Conservation (phyloP, 371 early-diverging fungal genomes). For the Vavraia culicis region DNA sequence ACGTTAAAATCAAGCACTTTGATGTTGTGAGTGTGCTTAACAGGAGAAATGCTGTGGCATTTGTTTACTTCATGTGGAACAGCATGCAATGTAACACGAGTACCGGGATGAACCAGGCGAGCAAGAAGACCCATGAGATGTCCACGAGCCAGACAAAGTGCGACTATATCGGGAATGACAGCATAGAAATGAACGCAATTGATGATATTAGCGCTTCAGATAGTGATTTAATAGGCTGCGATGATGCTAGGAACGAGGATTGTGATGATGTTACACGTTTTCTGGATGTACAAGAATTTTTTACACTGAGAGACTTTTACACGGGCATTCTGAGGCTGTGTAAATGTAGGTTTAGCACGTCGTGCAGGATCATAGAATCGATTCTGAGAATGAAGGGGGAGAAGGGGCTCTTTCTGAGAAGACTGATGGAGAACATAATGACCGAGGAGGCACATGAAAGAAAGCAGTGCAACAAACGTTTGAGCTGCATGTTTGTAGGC, state of each 20-base stretch:
- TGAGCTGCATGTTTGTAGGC: background rate
- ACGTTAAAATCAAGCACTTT: slow-evolving; percentile 14
- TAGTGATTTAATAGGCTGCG: background rate
- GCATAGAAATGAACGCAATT: slow-evolving; percentile 16
- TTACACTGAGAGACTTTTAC: background rate
- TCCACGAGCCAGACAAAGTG: slow-evolving; percentile 7
- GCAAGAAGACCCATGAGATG: slow-evolving; percentile 4
- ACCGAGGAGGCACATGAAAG: background rate
- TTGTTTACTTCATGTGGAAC: background rate
- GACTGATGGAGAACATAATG: background rate
- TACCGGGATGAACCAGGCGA: background rate
- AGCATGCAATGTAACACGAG: slow-evolving; percentile 1
- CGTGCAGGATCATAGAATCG: background rate
- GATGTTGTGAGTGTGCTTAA: slow-evolving; percentile 25
- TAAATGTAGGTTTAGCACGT: background rate
- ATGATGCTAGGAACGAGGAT: background rate
- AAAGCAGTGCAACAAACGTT: background rate
- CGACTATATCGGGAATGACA: slow-evolving; percentile 11
- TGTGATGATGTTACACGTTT: background rate
- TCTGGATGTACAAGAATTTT: background rate
- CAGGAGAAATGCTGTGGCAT: slow-evolving; percentile 20
- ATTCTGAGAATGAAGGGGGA: background rate
- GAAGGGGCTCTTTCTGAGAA: background rate
- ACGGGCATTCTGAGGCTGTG: background rate
- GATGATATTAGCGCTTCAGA: slow-evolving; percentile 8